Base-by-base conservation (phyloP, 352 stramenopile genomes). In the Phytopythium litorale region DNA sequence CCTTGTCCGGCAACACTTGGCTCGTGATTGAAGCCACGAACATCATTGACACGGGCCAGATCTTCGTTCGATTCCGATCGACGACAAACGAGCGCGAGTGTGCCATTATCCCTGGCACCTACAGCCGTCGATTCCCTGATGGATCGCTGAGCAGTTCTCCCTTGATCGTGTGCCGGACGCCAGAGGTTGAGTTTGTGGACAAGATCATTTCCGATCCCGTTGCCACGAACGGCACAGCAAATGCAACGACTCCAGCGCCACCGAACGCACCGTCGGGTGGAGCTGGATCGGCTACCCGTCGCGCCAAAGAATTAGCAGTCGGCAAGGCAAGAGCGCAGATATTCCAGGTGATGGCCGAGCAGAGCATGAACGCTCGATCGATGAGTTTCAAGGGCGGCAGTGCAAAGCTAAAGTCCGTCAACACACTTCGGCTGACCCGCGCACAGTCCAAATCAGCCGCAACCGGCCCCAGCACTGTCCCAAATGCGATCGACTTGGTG, bases 61-160 rank as follows among this genome's bases (percentile, higher is more conserved):
- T 91, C 28, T 91, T 91, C 48, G 82, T 89, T n/a, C 77, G 82
- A 8, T 89, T 91, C 35, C 75, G 82, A 18, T 88, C 76, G 7
- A 79, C 55, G 43, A 45, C 73, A 0, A 89, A 88, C 35, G 82
- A 89, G 52, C 79, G 78, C 0, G 80, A 91, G 46, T 87, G 75
- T 53, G 67, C 87, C 4, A 61, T 91, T 15, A 71, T 89, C 12
- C 82, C 82, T 3, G 80, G 64, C 8, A 66, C 54, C 15, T 89
- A 84, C 60, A 89, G 78, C 63, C 72, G 75, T 1, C 70, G 64
- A 1, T 91, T 86, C 64, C 80, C 82, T 0, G 76, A 85, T 53
- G 82, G 78, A 4, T 83, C 76, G 12, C 33, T 74, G 7, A 89
- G 78, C 63, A 63, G 60, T 21, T 76, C 68, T 7, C 80, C 82